Base-by-base conservation (phyloP, 1,284 basidiomycete species). In the Anthracocystis walkeri region DNA sequence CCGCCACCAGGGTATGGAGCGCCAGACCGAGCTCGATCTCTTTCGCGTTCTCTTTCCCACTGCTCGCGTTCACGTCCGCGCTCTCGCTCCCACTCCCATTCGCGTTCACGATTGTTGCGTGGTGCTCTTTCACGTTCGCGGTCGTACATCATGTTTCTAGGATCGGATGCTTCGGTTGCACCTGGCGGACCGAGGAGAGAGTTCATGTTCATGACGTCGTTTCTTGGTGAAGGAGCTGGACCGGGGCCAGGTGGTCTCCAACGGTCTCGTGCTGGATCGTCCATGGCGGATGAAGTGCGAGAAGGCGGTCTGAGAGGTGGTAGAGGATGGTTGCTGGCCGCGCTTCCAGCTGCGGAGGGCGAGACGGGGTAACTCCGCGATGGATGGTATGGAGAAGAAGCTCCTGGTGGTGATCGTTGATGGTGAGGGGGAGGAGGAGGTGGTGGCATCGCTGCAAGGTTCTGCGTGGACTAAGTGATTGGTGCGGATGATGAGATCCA, bases 121-220 rank as follows among this genome's bases (percentile, higher is more conserved):
- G 49, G 51, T 14, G 42, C 64, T 44, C 69, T 44, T 3, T 68
- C 65, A 21, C 64, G 68, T 29, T 67, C 67, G 40, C 62, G 65
- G n/a, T 65, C 58, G 49, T 71, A 72, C 48, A 60, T 59, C 57
- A 67, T 62, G 55, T 71, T 56, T 12, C 68, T 48, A 4, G 63
- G 59, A 5, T 68, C 68, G 38, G 61, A 40, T 8, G 51, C 4
- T 4, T 75, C 66, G 35, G 54, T 25, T 5, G 59, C 31, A 12
- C 56, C 61, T 12, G 70, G 58, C 8, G 75, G 75, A 2, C 78
- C 78, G 38, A 79, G 76, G 29, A 79, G 68, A 8, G 78, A 79
- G 59, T 63, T 75, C 78, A 79, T 79, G 60, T 77, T 79, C 78
- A 79, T 79, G 31, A 70, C 62, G 35, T 79, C 75, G 55, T 62